Percentiles rank a stretch among this genome's conserved stretches.
These are phyloP conservation scores for Elasticomyces elasticus DNA, from an alignment of 495 filamentous ascomycete species.

Conservation along the genomic window DNA sequence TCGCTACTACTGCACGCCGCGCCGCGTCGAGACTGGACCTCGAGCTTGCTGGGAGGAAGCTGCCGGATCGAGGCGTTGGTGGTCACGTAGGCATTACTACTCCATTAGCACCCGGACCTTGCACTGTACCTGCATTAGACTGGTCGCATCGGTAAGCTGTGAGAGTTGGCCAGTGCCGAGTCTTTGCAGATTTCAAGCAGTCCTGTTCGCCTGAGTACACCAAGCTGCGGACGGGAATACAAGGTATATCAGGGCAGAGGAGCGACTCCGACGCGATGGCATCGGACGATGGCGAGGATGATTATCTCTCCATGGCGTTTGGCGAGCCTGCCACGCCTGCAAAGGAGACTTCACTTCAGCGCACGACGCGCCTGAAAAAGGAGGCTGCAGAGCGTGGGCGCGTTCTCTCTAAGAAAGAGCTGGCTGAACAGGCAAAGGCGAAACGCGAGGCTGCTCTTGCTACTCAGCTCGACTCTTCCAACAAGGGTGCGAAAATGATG, in stretches of 20 bases:
- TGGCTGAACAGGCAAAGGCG: slow-evolving; percentile 48
- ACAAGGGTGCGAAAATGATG: slow-evolving; percentile 93
- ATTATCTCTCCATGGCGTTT: slow-evolving; percentile 58
- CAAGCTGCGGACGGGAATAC: too few species aligned
- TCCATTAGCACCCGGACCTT: not conserved
- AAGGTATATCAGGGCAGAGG: too few species aligned
- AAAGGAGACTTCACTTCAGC: slow-evolving; percentile 49
- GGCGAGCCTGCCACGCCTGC: slow-evolving; percentile 34
- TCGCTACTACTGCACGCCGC: too few species aligned
- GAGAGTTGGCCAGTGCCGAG: not conserved
- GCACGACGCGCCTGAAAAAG: slow-evolving; percentile 43
- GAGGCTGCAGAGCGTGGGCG: slow-evolving; percentile 51
- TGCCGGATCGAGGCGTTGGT: not conserved
- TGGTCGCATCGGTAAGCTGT: not conserved
- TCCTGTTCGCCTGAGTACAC: not conserved
- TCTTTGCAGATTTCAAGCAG: too few species aligned
- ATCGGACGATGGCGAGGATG: slow-evolving; percentile 45
- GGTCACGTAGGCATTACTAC: not conserved
- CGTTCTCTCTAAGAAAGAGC: slow-evolving; percentile 73
- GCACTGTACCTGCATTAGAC: not conserved
- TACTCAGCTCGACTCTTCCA: slow-evolving; percentile 50
- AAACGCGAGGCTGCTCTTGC: slow-evolving; percentile 66
- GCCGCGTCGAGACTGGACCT: too few species aligned
- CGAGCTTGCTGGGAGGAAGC: not conserved
- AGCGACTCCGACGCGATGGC: too few species aligned